Base-by-base conservation (phyloP, 192 early-diverging fungal species). In the Anaeromyces robustus region DNA sequence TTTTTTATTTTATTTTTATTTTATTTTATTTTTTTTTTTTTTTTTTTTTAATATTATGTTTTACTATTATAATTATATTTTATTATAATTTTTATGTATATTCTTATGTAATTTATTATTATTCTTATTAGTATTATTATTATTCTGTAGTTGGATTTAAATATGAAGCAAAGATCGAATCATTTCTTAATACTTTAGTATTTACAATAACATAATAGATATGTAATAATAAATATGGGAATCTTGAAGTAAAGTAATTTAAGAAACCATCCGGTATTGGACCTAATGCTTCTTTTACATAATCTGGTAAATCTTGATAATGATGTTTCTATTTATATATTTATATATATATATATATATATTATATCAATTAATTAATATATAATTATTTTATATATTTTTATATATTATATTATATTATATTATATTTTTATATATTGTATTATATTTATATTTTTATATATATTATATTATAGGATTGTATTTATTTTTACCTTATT, bases 151-250 rank as follows among this genome's bases (percentile, higher is more conserved):
- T 52, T 52, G 43, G 43, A 29, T 83, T 78, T 37, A 83, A 83
- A 77, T 82, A 83, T 28, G 30, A 37, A 2, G 28, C 22, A 29
- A 83, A 83, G 13, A 82, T 14, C 9, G 29, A 26, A 29, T 83
- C 82, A 30, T 26, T 32, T 31, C 30, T 29, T 82, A 83, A 39
- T 30, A 29, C 77, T 30, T 29, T 39, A 12, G 29, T 77, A 14
- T 92, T 88, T 5, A 90, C 86, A 77, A 98, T 92, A 82, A 94
- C 89, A 85, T 94, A 89, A 86, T 96, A 97, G 77, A 93, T 89
- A 85, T 97, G 95, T 78, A 97, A 85, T 81, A 98, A 88, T 78
- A 98, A 84, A 37, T 89, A 88, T 12, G 97, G 97, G 84, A 97
- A 98, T 84, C 94, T 86, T 0, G 93, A 92, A 68, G 94, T 94